Evolutionary conservation across 2,329 filamentous ascomycete species (phyloP).

Genomic region (Trichoderma sp.): DNA sequence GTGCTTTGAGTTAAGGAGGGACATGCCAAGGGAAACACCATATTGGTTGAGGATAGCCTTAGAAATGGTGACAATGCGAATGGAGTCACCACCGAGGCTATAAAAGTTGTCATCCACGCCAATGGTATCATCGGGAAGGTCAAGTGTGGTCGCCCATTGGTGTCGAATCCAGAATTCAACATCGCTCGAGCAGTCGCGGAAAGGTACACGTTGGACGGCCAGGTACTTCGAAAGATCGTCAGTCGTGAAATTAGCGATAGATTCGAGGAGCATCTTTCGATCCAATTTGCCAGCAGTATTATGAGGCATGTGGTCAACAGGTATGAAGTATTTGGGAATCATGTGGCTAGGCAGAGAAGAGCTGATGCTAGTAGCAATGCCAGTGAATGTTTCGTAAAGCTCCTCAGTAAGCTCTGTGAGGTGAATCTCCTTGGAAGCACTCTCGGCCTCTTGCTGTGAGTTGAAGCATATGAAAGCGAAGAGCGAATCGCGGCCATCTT

Average conservation of each 20-base stretch:
- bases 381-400: neutral
- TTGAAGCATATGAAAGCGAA: slow-evolving; percentile 7
- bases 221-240: slow-evolving; percentile 1
- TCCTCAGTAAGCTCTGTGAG: neutral
- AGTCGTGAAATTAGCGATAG: neutral
- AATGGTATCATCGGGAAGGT: slow-evolving; percentile 20
- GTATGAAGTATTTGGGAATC: slow-evolving; percentile 14
- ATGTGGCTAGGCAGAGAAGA: slow-evolving; percentile 1
- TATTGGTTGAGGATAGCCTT: slow-evolving; percentile 23
- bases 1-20: slow-evolving; percentile 27
- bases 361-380: neutral
- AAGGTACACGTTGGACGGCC: neutral
- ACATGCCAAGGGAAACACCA: slow-evolving; percentile 23
- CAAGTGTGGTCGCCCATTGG: slow-evolving; percentile 13
- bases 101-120: slow-evolving; percentile 28
- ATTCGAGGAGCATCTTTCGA: neutral
- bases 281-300: slow-evolving; percentile 16
- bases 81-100: slow-evolving; percentile 28
- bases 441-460: neutral
- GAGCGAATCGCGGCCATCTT: neutral
- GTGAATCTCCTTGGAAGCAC: neutral
- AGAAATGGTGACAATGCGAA: slow-evolving; percentile 26
- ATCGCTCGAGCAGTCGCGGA: slow-evolving; percentile 14
- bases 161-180: slow-evolving; percentile 1
- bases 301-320: slow-evolving; percentile 12